Evolutionary conservation across 345 rosid genomes (phyloP).

Genomic region (Anastatica hierochuntica): DNA sequence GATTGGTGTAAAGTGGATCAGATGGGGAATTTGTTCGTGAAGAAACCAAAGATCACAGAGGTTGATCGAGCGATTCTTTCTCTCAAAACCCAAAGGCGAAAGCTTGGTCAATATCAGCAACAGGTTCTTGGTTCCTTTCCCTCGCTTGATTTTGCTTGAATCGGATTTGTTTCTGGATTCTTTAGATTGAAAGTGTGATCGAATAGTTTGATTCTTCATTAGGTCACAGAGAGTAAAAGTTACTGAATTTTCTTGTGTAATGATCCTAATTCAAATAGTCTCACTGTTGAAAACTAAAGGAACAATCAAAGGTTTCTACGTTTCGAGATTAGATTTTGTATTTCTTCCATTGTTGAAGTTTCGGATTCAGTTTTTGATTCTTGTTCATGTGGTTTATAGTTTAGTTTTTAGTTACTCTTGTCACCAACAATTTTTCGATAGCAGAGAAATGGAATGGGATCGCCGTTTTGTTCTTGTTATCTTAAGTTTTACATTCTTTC

Average conservation of each 20-base stretch:
- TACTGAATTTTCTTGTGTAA: not conserved
- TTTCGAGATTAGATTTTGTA: not conserved
- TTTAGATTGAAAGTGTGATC: not conserved
- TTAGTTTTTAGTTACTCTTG: not conserved
- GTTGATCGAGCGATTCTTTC: conserved; percentile 90
- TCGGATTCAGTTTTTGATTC: not conserved
- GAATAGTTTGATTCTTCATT: conserved; percentile 9
- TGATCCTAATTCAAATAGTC: too few species aligned
- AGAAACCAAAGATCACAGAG: conserved; percentile 90
- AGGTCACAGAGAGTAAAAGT: not conserved
- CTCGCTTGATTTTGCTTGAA: not conserved
- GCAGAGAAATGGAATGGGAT: not conserved
- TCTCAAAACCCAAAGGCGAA: conserved; percentile 91
- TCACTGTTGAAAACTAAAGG: too few species aligned
- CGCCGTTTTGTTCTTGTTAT: not conserved
- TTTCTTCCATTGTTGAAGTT: not conserved
- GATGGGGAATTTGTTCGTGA: conserved; percentile 90
- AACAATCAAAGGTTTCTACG: not conserved
- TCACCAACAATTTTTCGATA: too few species aligned
- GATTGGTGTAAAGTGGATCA: not conserved
- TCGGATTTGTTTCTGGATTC: not conserved
- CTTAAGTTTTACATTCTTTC: too few species aligned
- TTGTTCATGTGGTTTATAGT: not conserved
- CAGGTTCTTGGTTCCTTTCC: conserved; percentile 38
- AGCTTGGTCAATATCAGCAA: conserved; percentile 82